Percentiles rank a stretch among this genome's conserved stretches.
These are phyloP conservation scores for Sarocladium brachiariae DNA, from an alignment of 2,329 filamentous ascomycete species.

Conservation along the genomic window DNA sequence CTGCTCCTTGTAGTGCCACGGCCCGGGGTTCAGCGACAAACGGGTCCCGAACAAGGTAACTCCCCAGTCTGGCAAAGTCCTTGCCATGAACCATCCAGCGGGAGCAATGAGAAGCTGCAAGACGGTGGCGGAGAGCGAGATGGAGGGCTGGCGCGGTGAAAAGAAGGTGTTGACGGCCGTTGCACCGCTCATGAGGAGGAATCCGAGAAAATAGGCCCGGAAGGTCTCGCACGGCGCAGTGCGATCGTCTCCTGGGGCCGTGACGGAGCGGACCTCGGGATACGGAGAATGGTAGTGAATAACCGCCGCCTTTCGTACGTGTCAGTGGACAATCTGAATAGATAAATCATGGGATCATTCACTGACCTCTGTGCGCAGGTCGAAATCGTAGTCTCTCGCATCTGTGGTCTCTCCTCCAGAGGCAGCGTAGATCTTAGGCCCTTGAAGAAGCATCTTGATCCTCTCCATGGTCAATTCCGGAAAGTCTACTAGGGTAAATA, in stretches of 20 bases:
- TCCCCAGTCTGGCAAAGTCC: slow-evolving; percentile 36
- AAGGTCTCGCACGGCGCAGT: slow-evolving; percentile 32
- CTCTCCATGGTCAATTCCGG: slow-evolving; percentile 34
- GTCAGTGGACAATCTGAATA: too few species aligned
- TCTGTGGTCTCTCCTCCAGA: slow-evolving; percentile 16
- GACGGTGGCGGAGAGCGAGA: slow-evolving; percentile 31
- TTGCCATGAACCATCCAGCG: slow-evolving; percentile 36
- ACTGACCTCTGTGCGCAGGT: slow-evolving; percentile 22
- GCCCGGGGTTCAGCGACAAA: slow-evolving; percentile 43
- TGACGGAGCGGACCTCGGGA: slow-evolving; percentile 34
- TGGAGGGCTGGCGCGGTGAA: slow-evolving; percentile 19
- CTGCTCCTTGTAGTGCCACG: slow-evolving; percentile 53
- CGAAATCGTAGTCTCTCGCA: slow-evolving; percentile 30
- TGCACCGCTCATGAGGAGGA: slow-evolving; percentile 23
- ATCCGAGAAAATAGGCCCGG: slow-evolving; percentile 35
- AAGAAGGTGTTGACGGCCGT: slow-evolving; percentile 25
- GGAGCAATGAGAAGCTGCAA: slow-evolving; percentile 42
- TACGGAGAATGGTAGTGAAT: slow-evolving; percentile 35
- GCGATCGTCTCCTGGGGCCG: slow-evolving; percentile 27
- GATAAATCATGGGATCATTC: background rate
- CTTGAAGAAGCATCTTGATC: slow-evolving; percentile 30
- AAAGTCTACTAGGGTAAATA: slow-evolving; percentile 24
- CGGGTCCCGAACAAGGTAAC: slow-evolving; percentile 33
- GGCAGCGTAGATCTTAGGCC: slow-evolving; percentile 30
- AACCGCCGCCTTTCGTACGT: slow-evolving; percentile 26